phyloP scores from a whole-genome alignment of 2,329 filamentous ascomycete species.

The Dactylellina haptotyla region DNA sequence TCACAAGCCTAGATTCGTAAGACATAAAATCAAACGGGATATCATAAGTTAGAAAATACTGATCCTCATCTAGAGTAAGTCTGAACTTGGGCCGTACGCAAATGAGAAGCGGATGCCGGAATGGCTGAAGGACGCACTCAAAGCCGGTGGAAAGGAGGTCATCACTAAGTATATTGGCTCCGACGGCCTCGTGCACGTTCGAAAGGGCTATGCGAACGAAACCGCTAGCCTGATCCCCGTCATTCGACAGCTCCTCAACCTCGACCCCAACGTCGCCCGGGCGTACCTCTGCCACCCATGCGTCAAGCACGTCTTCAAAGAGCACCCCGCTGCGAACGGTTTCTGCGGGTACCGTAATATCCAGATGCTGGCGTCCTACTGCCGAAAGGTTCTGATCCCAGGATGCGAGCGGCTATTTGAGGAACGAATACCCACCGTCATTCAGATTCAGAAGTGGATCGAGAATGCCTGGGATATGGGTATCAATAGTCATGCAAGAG shows the following conservation, averaged over 20 bases:
- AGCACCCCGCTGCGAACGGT: slow-evolving; percentile 81
- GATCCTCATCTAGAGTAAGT: slow-evolving; percentile 62
- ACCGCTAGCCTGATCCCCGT: slow-evolving; percentile 70
- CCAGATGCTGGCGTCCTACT: slow-evolving; percentile 86
- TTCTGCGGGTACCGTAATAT: slow-evolving; percentile 97
- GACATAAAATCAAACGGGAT: background rate
- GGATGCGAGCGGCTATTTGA: slow-evolving; percentile 66
- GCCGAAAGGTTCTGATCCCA: slow-evolving; percentile 69
- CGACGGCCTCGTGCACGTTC: slow-evolving; percentile 57
- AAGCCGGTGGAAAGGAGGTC: slow-evolving; percentile 68
- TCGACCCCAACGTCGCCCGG: slow-evolving; percentile 72
- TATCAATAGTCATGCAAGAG: slow-evolving; percentile 77
- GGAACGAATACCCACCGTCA: slow-evolving; percentile 75
- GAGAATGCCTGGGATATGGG: slow-evolving; percentile 88
- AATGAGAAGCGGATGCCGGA: slow-evolving; percentile 79
- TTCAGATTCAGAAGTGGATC: slow-evolving; percentile 85
- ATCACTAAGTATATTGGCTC: slow-evolving; percentile 56
- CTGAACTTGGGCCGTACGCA: slow-evolving; percentile 76
- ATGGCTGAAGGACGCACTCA: slow-evolving; percentile 72
- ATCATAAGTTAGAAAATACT: background rate
- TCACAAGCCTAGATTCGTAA: slow-evolving; percentile 35
- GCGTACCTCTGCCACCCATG: slow-evolving; percentile 82
- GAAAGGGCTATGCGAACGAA: slow-evolving; percentile 64
- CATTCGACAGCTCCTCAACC: slow-evolving; percentile 71
- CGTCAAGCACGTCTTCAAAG: slow-evolving; percentile 82